phyloP scores from a whole-genome alignment of 2,329 filamentous ascomycete species.

The Penicillium sp. region DNA sequence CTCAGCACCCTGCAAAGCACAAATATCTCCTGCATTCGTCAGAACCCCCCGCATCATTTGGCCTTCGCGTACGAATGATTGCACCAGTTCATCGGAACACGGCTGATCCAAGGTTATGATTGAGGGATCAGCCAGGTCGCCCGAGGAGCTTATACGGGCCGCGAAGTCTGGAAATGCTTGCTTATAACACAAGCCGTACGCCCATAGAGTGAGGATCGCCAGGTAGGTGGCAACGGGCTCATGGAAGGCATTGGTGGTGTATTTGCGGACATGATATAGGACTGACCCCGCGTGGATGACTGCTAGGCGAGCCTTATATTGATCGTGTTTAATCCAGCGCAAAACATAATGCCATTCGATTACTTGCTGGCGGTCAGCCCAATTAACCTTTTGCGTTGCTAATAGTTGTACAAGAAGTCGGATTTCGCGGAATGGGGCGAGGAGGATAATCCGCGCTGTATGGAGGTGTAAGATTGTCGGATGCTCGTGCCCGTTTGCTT shows the following conservation, averaged over 20 bases:
- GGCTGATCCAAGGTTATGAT: conserved; percentile 62
- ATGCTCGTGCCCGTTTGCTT: conserved; percentile 57
- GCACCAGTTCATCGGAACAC: conserved; percentile 63
- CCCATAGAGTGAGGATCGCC: conserved; percentile 55
- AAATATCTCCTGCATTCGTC: conserved; percentile 59
- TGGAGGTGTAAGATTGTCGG: conserved; percentile 62
- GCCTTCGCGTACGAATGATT: conserved; percentile 59
- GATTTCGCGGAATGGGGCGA: conserved; percentile 56
- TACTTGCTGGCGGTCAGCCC: conserved; percentile 33
- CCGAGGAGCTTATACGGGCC: conserved; percentile 6
- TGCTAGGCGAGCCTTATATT: conserved; percentile 62
- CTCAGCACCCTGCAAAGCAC: conserved; percentile 42
- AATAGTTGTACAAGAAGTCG: conserved; percentile 47
- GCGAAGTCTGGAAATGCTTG: conserved; percentile 38
- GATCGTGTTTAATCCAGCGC: conserved; percentile 57
- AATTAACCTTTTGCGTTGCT: conserved; percentile 36
- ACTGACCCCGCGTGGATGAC: conserved; percentile 59
- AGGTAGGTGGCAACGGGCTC: conserved; percentile 54
- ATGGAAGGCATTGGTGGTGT: conserved; percentile 54
- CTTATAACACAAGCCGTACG: conserved; percentile 46
- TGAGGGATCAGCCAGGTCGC: conserved; percentile 37
- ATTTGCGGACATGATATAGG: conserved; percentile 59
- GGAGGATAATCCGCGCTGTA: conserved; percentile 57
- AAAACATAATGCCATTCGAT: conserved; percentile 49
- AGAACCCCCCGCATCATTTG: conserved; percentile 57